These are phyloP conservation scores for Corynascus novoguineensis DNA, from an alignment of 495 filamentous ascomycete species.

Conservation along the genomic window DNA sequence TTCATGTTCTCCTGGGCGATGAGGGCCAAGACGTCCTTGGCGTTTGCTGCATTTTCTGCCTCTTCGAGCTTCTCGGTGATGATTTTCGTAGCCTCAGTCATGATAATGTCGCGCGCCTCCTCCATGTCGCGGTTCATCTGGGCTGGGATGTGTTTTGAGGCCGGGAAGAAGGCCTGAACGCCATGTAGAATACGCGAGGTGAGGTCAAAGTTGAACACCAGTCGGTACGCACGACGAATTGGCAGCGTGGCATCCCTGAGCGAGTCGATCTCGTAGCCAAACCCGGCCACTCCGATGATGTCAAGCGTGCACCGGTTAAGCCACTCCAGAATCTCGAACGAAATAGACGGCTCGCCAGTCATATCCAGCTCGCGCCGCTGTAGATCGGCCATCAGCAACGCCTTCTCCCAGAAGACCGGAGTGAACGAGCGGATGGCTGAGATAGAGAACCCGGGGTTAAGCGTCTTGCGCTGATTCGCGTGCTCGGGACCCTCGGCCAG, in stretches of 20 bases:
- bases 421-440: conserved; percentile 41
- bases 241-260: conserved; percentile 38
- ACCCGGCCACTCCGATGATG: conserved; percentile 48
- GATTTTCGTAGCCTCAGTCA: conserved; percentile 23
- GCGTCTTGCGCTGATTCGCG: conserved; percentile 41
- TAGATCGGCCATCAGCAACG: conserved; percentile 38
- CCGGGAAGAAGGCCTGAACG: conserved; percentile 40
- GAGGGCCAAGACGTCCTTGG: conserved; percentile 42
- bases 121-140: conserved; percentile 46
- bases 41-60: conserved; percentile 27
- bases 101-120: conserved; percentile 35
- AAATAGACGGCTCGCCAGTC: conserved; percentile 23
- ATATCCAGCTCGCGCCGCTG: conserved; percentile 37
- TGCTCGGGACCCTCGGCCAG: conserved; percentile 45
- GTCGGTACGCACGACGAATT: conserved; percentile 41
- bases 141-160: conserved; percentile 37
- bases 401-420: conserved; percentile 49
- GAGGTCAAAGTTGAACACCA: conserved; percentile 42
- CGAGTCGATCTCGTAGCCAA: conserved; percentile 43
- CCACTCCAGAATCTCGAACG: conserved; percentile 44
- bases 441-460: conserved; percentile 44
- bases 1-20: conserved; percentile 30
- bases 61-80: conserved; percentile 16
- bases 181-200: conserved; percentile 38
- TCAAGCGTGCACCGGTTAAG: conserved; percentile 47